These are phyloP conservation scores for Microcera coccophila DNA, from an alignment of 2,329 filamentous ascomycete species.

Conservation along the genomic window DNA sequence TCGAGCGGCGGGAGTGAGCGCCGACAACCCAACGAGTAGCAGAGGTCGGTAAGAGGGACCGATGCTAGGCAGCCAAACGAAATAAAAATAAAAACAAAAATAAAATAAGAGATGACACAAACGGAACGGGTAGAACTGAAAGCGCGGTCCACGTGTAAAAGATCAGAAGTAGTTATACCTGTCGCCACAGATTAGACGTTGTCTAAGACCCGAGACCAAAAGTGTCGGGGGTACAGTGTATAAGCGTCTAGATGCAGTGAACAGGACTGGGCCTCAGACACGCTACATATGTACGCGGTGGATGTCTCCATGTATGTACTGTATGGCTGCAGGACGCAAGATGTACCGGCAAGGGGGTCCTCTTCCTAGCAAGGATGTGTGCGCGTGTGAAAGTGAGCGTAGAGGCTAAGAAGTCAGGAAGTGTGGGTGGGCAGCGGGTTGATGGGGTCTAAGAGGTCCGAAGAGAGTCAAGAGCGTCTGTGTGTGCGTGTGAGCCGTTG, in stretches of 20 bases:
- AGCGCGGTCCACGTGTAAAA: background rate
- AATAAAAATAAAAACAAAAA: conserved; percentile 1
- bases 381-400: conserved; percentile 5
- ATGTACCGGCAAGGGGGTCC: conserved; percentile 24
- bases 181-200: no score
- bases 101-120: no score
- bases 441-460: background rate
- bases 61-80: conserved; percentile 15
- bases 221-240: conserved; percentile 11
- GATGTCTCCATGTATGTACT: conserved; percentile 22
- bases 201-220: background rate
- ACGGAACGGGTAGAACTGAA: no score
- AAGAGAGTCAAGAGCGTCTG: background rate
- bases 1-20: no score
- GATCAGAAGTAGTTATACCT: no score
- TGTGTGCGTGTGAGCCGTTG: conserved; percentile 1
- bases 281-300: conserved; percentile 27
- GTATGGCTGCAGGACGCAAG: conserved; percentile 21
- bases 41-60: conserved; percentile 15
- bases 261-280: conserved; percentile 21
- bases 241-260: conserved; percentile 14
- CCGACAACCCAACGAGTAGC: no score
- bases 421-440: background rate
- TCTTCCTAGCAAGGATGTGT: conserved; percentile 13
- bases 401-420: background rate